Conservation (phyloP, 768 basidiomycete genomes). For the Lenzites betulinus region DNA sequence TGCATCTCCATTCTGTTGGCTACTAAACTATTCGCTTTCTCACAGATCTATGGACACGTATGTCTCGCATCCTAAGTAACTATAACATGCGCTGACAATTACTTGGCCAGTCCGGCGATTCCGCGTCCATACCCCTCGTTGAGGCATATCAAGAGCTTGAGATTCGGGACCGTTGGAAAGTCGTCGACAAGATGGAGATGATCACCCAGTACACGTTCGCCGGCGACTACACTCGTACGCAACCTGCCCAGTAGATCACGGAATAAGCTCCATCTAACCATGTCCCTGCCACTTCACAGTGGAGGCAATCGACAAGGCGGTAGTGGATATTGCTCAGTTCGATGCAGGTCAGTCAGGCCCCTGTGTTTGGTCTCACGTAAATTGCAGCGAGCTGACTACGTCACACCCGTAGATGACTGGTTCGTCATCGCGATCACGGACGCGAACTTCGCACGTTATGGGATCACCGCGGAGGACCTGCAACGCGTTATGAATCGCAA, state of each 20-base stretch:
- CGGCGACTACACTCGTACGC: conserved; percentile 62
- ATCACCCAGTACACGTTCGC: conserved; percentile 69
- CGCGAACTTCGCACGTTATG: conserved; percentile 66
- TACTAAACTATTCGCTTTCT: background rate
- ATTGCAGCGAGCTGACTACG: background rate
- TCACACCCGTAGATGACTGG: conserved; percentile 55
- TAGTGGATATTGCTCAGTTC: conserved; percentile 58
- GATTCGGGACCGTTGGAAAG: conserved; percentile 63
- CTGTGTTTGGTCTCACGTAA: background rate
- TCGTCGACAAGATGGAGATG: conserved; percentile 69
- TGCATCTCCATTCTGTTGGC: background rate
- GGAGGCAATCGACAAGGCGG: conserved; percentile 64
- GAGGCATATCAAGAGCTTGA: conserved; percentile 50
- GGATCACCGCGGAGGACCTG: conserved; percentile 60
- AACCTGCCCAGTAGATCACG: too few species aligned
- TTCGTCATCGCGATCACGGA: conserved; percentile 74
- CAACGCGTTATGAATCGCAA: conserved; percentile 57
- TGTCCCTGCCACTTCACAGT: conserved; percentile 39
- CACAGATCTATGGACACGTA: conserved; percentile 66
- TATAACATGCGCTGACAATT: background rate
- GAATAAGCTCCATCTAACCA: too few species aligned
- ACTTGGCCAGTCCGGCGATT: conserved; percentile 57
- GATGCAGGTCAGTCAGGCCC: conserved; percentile 50
- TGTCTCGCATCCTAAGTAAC: conserved; percentile 24
- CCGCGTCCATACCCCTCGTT: conserved; percentile 55